Conservation (phyloP, 768 basidiomycete species). For the Cystofilobasidium macerans region DNA sequence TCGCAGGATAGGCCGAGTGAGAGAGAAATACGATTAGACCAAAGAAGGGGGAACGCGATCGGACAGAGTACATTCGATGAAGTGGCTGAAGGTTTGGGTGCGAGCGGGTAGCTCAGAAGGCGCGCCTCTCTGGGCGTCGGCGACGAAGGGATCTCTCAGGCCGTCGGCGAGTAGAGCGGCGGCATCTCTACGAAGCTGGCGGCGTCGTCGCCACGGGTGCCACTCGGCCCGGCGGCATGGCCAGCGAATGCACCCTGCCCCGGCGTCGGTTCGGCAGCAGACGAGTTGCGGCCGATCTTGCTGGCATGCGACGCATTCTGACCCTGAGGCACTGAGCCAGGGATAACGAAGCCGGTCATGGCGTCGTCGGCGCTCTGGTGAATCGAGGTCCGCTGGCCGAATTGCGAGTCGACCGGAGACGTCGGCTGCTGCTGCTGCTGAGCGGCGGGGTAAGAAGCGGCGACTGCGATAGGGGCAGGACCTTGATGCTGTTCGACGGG, state of each 20-base stretch:
- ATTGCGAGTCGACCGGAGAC: not conserved
- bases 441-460: no score
- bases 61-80: no score
- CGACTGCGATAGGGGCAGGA: no score
- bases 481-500: not conserved
- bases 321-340: not conserved
- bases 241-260: not conserved
- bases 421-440: no score
- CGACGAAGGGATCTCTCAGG: not conserved
- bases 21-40: no score
- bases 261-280: not conserved
- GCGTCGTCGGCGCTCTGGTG: not conserved
- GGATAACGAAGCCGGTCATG: not conserved
- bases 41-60: no score
- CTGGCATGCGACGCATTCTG: not conserved
- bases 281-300: not conserved
- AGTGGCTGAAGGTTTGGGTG: no score
- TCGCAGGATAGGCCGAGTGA: no score
- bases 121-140: no score
- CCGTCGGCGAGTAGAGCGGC: constrained; percentile 1
- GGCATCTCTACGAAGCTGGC: not conserved
- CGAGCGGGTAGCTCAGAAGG: no score
- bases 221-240: not conserved
- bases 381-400: not conserved
- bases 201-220: not conserved